Evolutionary conservation across 495 filamentous ascomycete species (phyloP).

Genomic region (Saxispiralis lemnorum): DNA sequence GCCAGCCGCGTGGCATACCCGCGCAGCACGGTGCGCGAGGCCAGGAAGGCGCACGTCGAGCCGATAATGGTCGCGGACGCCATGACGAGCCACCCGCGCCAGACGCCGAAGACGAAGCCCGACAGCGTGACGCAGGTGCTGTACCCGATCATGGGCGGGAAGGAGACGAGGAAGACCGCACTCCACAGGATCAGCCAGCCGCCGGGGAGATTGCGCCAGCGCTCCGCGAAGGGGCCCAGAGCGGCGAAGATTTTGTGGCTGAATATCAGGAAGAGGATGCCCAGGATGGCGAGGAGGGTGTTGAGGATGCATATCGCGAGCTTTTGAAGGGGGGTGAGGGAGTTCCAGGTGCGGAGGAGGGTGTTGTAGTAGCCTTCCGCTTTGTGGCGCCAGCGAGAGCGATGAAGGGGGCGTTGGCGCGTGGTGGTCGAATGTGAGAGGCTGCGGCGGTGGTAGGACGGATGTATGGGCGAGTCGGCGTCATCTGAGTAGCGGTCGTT

Average conservation of each 20-base stretch:
- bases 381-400: conserved; percentile 27
- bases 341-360: conserved; percentile 26
- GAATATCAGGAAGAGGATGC: conserved; percentile 53
- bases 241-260: conserved; percentile 58
- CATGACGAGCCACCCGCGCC: conserved; percentile 73
- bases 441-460: conserved; percentile 17
- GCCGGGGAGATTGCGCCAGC: conserved; percentile 48
- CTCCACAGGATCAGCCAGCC: conserved; percentile 71
- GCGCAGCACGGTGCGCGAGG: conserved; percentile 59
- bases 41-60: conserved; percentile 57
- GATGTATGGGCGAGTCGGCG: conserved; percentile 1
- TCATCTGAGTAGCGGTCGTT: conserved; percentile 20
- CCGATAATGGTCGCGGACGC: conserved; percentile 62
- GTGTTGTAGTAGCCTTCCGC: conserved; percentile 27
- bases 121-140: conserved; percentile 67
- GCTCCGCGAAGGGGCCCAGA: conserved; percentile 49
- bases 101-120: conserved; percentile 84
- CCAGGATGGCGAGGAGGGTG: conserved; percentile 33
- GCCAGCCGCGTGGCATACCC: conserved; percentile 63
- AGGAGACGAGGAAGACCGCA: conserved; percentile 58
- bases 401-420: conserved; percentile 15
- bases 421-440: conserved; percentile 29
- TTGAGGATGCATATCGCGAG: conserved; percentile 35
- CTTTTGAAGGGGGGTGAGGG: conserved; percentile 44
- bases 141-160: conserved; percentile 86